phyloP scores from a whole-genome alignment of 148 eudicot genomes.

The Cornus florida region DNA sequence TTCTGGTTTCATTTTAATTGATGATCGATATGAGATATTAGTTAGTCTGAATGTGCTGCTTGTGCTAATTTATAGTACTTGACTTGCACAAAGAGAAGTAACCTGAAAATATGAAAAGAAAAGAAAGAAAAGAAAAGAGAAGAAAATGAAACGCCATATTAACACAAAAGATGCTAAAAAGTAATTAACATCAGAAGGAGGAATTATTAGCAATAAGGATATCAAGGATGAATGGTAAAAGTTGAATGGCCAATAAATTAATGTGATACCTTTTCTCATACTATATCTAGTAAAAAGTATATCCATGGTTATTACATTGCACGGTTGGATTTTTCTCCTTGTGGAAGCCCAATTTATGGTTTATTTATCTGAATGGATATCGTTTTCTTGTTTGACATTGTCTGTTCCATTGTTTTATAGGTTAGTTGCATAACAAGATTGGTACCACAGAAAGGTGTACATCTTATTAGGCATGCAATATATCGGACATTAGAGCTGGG shows the following conservation, averaged over 20 bases:
- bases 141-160: not conserved
- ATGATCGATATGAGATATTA: not conserved
- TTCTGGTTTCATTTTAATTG: not conserved
- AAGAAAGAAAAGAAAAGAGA: not conserved
- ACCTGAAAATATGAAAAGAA: not conserved
- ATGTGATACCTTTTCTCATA: not conserved
- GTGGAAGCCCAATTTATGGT: conserved; percentile 4
- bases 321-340: conserved; percentile 4
- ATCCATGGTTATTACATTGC: not conserved
- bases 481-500: conserved; percentile 80
- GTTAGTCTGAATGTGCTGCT: not conserved
- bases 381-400: not conserved
- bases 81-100: not conserved
- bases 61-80: not conserved
- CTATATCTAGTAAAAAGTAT: not conserved
- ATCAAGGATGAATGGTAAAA: not conserved
- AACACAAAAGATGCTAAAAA: not conserved
- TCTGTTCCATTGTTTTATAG: conserved; percentile 34
- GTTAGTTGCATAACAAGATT: conserved; percentile 93
- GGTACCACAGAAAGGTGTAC: conserved; percentile 96
- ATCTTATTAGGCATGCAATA: conserved; percentile 94
- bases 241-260: not conserved
- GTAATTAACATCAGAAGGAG: not conserved
- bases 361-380: not conserved
- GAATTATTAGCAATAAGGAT: not conserved